Evolutionary conservation across 139 green algal species (phyloP).

Genomic region (Closterium sp.): DNA sequence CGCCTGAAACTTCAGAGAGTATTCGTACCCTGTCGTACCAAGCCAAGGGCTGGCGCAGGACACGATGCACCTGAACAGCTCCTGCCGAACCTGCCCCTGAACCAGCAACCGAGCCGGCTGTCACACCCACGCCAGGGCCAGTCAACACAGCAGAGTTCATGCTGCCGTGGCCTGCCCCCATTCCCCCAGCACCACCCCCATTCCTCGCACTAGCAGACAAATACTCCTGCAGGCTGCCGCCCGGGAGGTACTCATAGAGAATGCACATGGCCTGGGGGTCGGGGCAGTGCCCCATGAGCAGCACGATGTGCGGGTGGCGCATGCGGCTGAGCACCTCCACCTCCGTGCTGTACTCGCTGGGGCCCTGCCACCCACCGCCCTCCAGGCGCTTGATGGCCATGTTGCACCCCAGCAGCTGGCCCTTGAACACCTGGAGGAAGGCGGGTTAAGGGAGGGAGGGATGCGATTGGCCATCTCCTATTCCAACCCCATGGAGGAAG

Average conservation of each 20-base stretch:
- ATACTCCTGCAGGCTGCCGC: slow-evolving; percentile 6
- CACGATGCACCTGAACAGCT: neutral
- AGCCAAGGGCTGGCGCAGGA: neutral
- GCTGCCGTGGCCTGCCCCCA: neutral
- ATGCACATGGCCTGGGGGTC: neutral
- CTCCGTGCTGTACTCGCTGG: neutral
- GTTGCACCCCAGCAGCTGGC: neutral
- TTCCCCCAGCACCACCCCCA: neutral
- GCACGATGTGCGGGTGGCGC: neutral
- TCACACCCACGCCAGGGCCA: neutral
- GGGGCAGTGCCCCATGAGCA: neutral
- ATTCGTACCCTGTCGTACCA: neutral
- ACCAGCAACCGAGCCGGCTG: neutral
- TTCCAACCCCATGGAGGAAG: too few relatives aligned
- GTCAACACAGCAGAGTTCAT: neutral
- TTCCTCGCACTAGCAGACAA: neutral
- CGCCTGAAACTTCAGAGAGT: neutral
- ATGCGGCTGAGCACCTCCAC: slow-evolving; percentile 1
- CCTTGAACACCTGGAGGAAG: neutral
- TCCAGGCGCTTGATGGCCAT: slow-evolving; percentile 6
- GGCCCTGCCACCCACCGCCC: neutral
- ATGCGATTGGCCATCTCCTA: too few relatives aligned
- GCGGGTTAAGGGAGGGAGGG: too few relatives aligned
- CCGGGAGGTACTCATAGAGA: slow-evolving; percentile 6
- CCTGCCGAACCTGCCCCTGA: neutral